phyloP scores from a whole-genome alignment of 164 flowering plant species.

The Stephania cephalantha region DNA sequence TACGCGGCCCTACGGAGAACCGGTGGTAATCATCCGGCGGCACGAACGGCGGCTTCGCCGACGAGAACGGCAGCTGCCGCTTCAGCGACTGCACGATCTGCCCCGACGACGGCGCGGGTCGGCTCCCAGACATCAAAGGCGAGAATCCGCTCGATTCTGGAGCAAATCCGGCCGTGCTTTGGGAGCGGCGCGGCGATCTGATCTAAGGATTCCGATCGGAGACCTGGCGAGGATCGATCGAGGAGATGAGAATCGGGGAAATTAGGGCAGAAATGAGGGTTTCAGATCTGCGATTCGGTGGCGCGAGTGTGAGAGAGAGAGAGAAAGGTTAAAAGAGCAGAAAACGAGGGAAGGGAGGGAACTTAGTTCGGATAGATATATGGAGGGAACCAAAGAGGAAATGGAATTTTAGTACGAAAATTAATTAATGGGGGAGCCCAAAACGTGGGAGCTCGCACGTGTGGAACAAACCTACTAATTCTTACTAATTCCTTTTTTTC shows the following conservation, averaged over 20 bases:
- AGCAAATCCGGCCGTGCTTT: conserved; percentile 10
- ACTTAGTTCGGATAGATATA: conserved; percentile 73
- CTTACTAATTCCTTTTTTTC: not conserved
- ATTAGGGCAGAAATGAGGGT: conserved; percentile 6
- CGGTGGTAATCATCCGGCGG: conserved; percentile 28
- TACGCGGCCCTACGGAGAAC: conserved; percentile 16
- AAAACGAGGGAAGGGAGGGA: conserved; percentile 79
- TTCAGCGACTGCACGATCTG: conserved; percentile 39
- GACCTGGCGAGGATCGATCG: not conserved
- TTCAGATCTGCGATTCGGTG: conserved; percentile 12
- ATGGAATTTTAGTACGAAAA: not conserved
- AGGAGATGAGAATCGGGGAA: not conserved
- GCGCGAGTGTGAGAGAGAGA: conserved; percentile 20
- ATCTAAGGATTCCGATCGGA: not conserved
- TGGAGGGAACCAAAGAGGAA: conserved; percentile 74
- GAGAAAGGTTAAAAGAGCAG: conserved; percentile 28
- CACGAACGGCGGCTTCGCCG: conserved; percentile 29
- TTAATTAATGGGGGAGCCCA: not conserved
- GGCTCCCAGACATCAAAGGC: conserved; percentile 40
- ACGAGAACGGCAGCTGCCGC: conserved; percentile 26
- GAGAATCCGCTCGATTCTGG: not conserved
- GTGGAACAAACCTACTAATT: not conserved
- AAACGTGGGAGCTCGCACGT: not conserved
- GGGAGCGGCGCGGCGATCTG: conserved; percentile 8
- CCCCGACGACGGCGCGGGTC: conserved; percentile 31